Conservation (phyloP, 2,329 filamentous ascomycete genomes). For the Aspergillus puulaauensis region DNA sequence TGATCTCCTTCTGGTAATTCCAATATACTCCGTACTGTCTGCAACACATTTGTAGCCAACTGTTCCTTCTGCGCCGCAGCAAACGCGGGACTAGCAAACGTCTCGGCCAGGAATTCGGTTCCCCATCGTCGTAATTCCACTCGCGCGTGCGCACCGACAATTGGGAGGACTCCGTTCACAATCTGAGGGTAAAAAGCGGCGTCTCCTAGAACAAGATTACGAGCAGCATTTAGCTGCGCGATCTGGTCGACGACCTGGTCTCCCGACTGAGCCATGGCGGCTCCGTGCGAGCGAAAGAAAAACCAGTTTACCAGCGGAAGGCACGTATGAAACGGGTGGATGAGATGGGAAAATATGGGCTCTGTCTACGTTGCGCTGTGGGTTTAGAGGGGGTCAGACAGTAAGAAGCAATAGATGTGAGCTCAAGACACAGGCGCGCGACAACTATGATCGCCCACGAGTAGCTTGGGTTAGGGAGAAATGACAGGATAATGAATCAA, state of each 20-base stretch:
- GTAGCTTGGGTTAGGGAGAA: not conserved
- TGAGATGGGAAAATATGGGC: not conserved
- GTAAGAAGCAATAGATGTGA: constrained; percentile 1
- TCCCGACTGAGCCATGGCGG: constrained; percentile 54
- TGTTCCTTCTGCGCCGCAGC: constrained; percentile 75
- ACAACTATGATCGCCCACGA: constrained; percentile 6
- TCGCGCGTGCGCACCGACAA: constrained; percentile 72
- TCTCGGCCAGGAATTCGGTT: constrained; percentile 91
- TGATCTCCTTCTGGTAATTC: constrained; percentile 73
- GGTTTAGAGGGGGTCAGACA: not conserved
- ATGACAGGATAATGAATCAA: not conserved
- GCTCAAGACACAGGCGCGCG: constrained; percentile 8
- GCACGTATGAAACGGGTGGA: not conserved
- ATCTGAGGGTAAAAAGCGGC: constrained; percentile 87
- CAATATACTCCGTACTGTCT: constrained; percentile 69
- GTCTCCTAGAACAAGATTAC: constrained; percentile 84
- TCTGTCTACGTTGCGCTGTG: constrained; percentile 14
- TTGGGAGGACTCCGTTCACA: constrained; percentile 87
- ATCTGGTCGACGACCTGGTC: constrained; percentile 73
- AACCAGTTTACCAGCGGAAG: constrained; percentile 1
- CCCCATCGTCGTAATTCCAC: constrained; percentile 93
- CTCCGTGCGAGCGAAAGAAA: constrained; percentile 12
- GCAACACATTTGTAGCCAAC: constrained; percentile 73
- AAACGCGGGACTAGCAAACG: constrained; percentile 88
- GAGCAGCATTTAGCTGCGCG: constrained; percentile 83